Percentiles rank a stretch among this genome's conserved stretches.
These are phyloP conservation scores for Xanthoceras sorbifolium DNA, from an alignment of 345 rosid genomes.

Conservation along the genomic window DNA sequence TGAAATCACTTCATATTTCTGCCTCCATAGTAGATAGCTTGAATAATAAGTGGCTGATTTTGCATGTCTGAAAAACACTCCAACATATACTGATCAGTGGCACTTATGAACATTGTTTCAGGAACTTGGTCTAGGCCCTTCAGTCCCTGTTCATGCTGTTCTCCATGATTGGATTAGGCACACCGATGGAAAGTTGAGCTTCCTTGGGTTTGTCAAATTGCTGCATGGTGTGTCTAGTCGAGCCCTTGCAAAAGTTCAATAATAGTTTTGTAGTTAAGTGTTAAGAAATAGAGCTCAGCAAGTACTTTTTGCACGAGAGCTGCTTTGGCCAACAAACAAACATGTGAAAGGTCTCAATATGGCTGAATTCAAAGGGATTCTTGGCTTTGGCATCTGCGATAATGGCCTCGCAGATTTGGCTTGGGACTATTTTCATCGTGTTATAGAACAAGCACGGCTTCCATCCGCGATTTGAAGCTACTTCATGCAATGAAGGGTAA, in stretches of 20 bases:
- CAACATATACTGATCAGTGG: not conserved
- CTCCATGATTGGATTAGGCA: conserved; percentile 97
- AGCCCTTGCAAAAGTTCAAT: conserved; percentile 51
- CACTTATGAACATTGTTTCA: conserved; percentile 32
- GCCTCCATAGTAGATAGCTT: too few species aligned
- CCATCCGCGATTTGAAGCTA: not conserved
- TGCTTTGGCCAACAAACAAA: conserved; percentile 21
- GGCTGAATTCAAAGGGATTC: conserved; percentile 7
- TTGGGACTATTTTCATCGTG: conserved; percentile 9
- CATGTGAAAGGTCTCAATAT: not conserved
- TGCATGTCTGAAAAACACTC: too few species aligned
- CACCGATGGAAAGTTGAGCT: conserved; percentile 93
- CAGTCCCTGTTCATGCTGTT: conserved; percentile 83
- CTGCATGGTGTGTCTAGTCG: conserved; percentile 85
- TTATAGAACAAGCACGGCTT: not conserved
- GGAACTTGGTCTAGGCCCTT: conserved; percentile 95
- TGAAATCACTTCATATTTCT: not conserved
- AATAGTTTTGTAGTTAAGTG: conserved; percentile 28
- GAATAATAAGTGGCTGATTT: too few species aligned
- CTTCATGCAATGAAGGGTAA: conserved; percentile 21
- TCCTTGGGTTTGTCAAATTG: conserved; percentile 86
- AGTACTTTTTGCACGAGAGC: conserved; percentile 14
- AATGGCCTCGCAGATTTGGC: conserved; percentile 14
- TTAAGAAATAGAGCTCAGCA: conserved; percentile 12
- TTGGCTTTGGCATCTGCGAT: not conserved